phyloP scores from a whole-genome alignment of 2,329 filamentous ascomycete species.

The Epichloe sylvatica region DNA sequence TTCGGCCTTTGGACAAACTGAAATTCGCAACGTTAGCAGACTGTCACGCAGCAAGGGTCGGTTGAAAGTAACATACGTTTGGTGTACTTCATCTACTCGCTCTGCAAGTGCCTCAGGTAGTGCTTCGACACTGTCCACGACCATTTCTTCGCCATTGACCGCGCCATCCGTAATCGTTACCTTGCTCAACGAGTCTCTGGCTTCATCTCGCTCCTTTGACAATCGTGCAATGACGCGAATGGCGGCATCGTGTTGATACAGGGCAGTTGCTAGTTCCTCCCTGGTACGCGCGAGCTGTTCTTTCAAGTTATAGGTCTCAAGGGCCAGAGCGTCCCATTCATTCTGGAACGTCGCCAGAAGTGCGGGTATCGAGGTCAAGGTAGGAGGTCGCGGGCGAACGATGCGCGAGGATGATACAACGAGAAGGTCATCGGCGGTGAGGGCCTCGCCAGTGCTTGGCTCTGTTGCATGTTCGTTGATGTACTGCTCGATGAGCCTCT shows the following conservation, averaged over 20 bases:
- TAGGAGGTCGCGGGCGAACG: conserved; percentile 79
- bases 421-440: conserved; percentile 72
- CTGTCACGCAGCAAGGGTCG: conserved; percentile 5
- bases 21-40: not conserved
- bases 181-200: conserved; percentile 74
- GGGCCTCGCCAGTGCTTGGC: conserved; percentile 74
- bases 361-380: conserved; percentile 89
- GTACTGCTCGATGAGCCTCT: conserved; percentile 86
- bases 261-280: conserved; percentile 81
- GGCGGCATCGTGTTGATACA: conserved; percentile 97
- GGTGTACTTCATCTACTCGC: conserved; percentile 67
- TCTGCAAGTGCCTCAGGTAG: conserved; percentile 58
- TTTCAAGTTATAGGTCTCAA: conserved; percentile 83
- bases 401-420: conserved; percentile 71
- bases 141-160: conserved; percentile 71
- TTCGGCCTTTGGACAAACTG: conserved; percentile 74
- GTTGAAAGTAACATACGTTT: conserved; percentile 46
- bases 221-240: conserved; percentile 84
- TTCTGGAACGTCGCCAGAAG: conserved; percentile 92
- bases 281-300: conserved; percentile 81
- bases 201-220: conserved; percentile 84
- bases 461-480: conserved; percentile 88
- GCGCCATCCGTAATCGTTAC: conserved; percentile 54
- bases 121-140: conserved; percentile 62
- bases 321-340: conserved; percentile 88